Base-by-base conservation (phyloP, 2,329 filamentous ascomycete genomes). In the Fusarium protoensiforme region DNA sequence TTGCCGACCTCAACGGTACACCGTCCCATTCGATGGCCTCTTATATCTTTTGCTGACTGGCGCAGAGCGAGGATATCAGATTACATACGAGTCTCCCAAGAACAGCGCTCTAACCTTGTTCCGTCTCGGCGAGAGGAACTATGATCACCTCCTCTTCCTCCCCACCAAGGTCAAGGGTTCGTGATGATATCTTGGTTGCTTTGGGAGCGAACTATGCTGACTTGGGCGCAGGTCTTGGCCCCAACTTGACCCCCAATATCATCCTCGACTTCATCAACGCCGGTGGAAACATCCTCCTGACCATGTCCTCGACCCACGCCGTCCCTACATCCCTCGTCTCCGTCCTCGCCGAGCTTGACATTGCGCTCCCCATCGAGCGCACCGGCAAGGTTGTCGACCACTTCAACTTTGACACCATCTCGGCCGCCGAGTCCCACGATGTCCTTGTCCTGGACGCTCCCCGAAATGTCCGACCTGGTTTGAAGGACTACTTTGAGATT, bases 261-360 rank as follows among this genome's bases (percentile, higher is more conserved):
- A 90, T 99, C 75, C 89, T 98, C 82, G 91, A 98, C 77, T 99
- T 98, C 84, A 86, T 98, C 86, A 96, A 98, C 83, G 91, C 92
- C 65, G 88, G 96, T 67, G 96, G 96, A 82, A 99, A 99, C 85
- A 90, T 99, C 80, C 89, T 99, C 71, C 86, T 98, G 65, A 91
- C 94, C 33, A 91, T 98, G 71, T 95, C 95, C 36, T 91, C 93
- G 74, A 89, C 90, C 65, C 85, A 89, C 57, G 84, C 92, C 18
- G 92, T 93, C 4, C 91, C 96, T 16, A 91, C 90, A 63, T 91
- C 93, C 56, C 85, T 98, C 77, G 91, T 91, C 74, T 92, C 93
- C 46, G 88, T 97, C 65, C 93, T 98, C 60, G 86, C 93, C 78
- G 95, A 98, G 84, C 88, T 98, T 81, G 96, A 98, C 80, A 93